A percentile compares a stretch with the other conserved stretches of the same genome.
Evolutionary conservation across 176 grass and related monocot species (phyloP).

Genomic region (Juncus effusus): DNA sequence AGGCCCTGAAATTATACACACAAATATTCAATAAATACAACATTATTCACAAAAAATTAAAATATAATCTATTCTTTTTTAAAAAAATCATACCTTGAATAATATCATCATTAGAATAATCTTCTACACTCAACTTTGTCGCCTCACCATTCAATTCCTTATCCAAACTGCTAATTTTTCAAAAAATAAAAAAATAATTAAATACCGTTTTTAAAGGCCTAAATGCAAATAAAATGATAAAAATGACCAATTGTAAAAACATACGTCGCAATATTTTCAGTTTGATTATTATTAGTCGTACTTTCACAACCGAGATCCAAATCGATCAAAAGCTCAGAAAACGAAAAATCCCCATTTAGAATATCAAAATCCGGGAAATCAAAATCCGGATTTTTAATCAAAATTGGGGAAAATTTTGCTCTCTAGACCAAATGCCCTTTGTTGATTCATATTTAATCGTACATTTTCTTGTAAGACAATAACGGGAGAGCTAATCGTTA

Average conservation of each 20-base stretch:
- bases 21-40: neutral
- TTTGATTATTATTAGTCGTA: conserved; percentile 17
- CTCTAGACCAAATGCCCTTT: conserved; percentile 98
- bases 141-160: conserved; percentile 28
- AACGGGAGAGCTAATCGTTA: neutral
- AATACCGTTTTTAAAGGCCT: conserved; percentile 8
- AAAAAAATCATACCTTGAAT: conserved; percentile 41
- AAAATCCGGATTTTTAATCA: conserved; percentile 36
- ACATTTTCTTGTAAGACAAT: neutral
- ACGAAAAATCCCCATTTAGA: conserved; percentile 55
- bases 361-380: conserved; percentile 72
- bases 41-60: neutral
- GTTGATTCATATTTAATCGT: neutral
- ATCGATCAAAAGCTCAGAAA: conserved; percentile 82
- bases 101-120: conserved; percentile 33
- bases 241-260: neutral
- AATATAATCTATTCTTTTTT: neutral
- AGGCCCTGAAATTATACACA: conserved; percentile 33
- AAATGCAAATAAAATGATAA: conserved; percentile 14
- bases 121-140: conserved; percentile 31
- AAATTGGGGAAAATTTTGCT: too few species aligned
- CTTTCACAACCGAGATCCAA: conserved; percentile 70
- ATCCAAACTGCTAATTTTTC: conserved; percentile 39
- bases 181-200: neutral
- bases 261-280: conserved; percentile 50